These are phyloP conservation scores for Asterochloris erici DNA, from an alignment of 139 green algal genomes.

Conservation along the genomic window DNA sequence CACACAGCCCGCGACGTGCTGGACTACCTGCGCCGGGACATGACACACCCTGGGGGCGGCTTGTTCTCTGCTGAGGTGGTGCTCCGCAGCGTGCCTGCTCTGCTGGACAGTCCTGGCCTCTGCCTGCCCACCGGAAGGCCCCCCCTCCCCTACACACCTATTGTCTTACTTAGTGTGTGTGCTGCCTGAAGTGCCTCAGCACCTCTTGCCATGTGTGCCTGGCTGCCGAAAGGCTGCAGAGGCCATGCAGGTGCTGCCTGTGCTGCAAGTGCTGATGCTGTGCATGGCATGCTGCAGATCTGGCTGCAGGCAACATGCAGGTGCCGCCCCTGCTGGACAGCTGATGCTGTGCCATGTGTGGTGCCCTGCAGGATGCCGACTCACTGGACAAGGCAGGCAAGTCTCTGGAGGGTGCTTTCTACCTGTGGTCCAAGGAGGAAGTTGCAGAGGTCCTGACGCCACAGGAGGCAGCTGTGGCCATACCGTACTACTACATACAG, in stretches of 20 bases:
- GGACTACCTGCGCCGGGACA: slow-evolving; percentile 83
- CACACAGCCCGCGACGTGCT: slow-evolving; percentile 61
- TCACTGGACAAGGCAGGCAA: slow-evolving; percentile 52
- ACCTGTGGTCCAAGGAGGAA: slow-evolving; percentile 61
- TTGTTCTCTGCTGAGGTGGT: slow-evolving; percentile 80
- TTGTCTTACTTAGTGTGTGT: no score
- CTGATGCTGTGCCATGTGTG: no score
- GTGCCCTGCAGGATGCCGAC: slow-evolving; percentile 56
- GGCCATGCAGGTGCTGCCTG: no score
- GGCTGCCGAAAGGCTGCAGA: no score
- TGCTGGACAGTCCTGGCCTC: background rate
- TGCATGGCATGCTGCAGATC: no score
- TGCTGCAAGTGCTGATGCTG: no score
- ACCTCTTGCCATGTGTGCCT: no score
- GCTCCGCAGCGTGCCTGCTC: background rate
- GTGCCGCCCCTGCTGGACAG: no score
- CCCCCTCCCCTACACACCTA: no score
- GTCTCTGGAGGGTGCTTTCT: slow-evolving; percentile 80
- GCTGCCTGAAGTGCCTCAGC: no score
- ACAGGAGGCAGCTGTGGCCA: slow-evolving; percentile 32
- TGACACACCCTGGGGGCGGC: slow-evolving; percentile 72
- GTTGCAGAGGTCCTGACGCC: slow-evolving; percentile 51
- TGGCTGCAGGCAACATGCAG: no score
- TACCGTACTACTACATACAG: slow-evolving; percentile 55
- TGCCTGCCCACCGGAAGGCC: no score